Percentiles rank a stretch among this genome's conserved stretches.
Conservation (phyloP, 257 asterid genomes). For the Lycium barbarum region DNA sequence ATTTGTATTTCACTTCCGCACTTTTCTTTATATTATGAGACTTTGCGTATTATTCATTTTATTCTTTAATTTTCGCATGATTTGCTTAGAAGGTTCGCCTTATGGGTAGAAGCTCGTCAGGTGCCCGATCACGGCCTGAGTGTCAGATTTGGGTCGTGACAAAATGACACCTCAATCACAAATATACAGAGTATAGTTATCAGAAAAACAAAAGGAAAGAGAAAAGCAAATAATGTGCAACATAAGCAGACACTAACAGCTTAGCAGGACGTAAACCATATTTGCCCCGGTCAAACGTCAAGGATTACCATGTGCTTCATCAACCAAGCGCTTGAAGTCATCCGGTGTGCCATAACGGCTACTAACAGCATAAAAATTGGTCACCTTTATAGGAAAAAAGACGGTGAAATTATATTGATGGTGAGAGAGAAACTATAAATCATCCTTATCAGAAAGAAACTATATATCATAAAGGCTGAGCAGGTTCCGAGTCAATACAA, state of each 20-base stretch:
- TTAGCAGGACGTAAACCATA: constrained; percentile 25
- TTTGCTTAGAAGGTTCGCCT: no score
- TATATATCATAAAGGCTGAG: constrained; percentile 8
- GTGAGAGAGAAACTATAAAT: not conserved
- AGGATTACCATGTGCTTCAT: constrained; percentile 90
- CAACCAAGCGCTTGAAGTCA: constrained; percentile 92
- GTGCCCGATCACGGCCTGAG: no score
- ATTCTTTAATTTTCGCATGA: no score
- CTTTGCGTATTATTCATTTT: no score
- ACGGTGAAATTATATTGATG: not conserved
- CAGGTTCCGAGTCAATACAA: not conserved
- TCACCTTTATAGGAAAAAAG: constrained; percentile 60
- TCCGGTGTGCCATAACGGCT: constrained; percentile 99
- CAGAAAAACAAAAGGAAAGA: constrained; percentile 19
- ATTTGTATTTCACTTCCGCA: no score
- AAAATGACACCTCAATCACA: constrained; percentile 16
- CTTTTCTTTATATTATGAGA: no score
- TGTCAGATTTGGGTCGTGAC: no score
- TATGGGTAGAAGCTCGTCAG: no score
- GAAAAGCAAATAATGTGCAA: constrained; percentile 23
- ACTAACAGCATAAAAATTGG: constrained; percentile 93
- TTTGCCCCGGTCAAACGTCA: constrained; percentile 10
- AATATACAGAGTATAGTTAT: constrained; percentile 4
- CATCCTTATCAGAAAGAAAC: not conserved
- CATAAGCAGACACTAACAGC: constrained; percentile 15